phyloP scores from a whole-genome alignment of 1,139 yeast genomes.

The Candida pseudoviswanathii region DNA sequence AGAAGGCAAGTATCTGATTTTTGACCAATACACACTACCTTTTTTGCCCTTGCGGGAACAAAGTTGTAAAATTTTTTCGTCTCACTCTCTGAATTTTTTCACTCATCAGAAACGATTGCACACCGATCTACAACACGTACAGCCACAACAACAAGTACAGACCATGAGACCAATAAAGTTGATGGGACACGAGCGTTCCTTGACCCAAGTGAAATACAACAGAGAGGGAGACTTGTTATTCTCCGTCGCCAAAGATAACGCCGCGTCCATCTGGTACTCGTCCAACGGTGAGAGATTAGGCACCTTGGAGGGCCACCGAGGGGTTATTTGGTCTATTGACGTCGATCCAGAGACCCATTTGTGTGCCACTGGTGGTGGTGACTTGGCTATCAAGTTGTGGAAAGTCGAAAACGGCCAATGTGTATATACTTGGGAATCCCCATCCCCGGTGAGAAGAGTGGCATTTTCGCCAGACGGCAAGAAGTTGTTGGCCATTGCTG shows the following conservation, averaged over 20 bases:
- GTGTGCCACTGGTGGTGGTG: slow-evolving; percentile 91
- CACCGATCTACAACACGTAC: neutral
- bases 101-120: slow-evolving; percentile 3
- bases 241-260: slow-evolving; percentile 88
- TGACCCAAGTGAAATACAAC: slow-evolving; percentile 91
- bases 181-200: slow-evolving; percentile 86
- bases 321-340: slow-evolving; percentile 96
- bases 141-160: slow-evolving; percentile 1
- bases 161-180: slow-evolving; percentile 54
- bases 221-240: slow-evolving; percentile 93
- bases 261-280: slow-evolving; percentile 91
- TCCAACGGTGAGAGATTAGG: slow-evolving; percentile 97
- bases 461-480: slow-evolving; percentile 79
- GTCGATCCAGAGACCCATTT: slow-evolving; percentile 68
- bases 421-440: slow-evolving; percentile 71
- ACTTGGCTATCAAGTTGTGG: slow-evolving; percentile 86
- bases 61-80: slow-evolving; percentile 1
- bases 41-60: slow-evolving; percentile 10
- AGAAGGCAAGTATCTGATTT: neutral
- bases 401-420: slow-evolving; percentile 76
- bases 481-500: slow-evolving; percentile 76
- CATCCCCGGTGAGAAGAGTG: slow-evolving; percentile 89
- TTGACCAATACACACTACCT: neutral
- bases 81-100: slow-evolving; percentile 8
- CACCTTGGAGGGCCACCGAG: slow-evolving; percentile 81